Evolutionary conservation across 306 rosid species (phyloP), one percentile per base, ranked within the genome.

Genomic region (Argentina anserina): DNA sequence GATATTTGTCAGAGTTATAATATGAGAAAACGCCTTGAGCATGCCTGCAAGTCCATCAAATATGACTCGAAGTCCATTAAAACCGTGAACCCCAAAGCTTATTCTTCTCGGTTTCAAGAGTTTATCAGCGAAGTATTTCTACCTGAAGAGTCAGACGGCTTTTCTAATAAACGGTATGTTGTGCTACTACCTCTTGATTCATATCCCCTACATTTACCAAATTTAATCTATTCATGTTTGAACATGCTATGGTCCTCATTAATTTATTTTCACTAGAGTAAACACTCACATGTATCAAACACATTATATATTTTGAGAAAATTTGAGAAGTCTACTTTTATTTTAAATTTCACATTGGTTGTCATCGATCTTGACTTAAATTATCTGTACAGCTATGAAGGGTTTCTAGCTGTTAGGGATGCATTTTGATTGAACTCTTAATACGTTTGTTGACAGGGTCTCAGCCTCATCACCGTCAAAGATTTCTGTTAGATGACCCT

Each of bases 81-180:
- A 3, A 63, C 86, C 11, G 76, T 85, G 61, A 85, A 85, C 50
- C 86, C 88, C 64, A 79, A 76, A 82, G 76, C 53, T 56, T 85
- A 82, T 67, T 79, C 86, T 52, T 49, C 71, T 70, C 86, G 88
- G 23, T 81, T 81, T 67, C 84, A 81, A 63, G 82, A 81, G 73
- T 84, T 81, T 71, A 72, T 81, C 47, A 60, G 75, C 52, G 53
- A 69, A 67, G 74, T 81, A 34, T 79, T 84, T 73, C 80, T 70
- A 61, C 61, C 79, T 14, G 80, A 65, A 69, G 81, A 78, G 31
- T 56, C 61, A 36, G 74, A 73, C 15, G 41, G 67, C 41, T 52
- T 25, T 29, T 1, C 20, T 14, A 29, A 52, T 59, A 37, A 8
- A 49, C 13, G 36, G 49, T 39, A 52, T 17, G 64, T 70, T 70